phyloP scores from a whole-genome alignment of 768 basidiomycete genomes.

The Tylopilus sp. region DNA sequence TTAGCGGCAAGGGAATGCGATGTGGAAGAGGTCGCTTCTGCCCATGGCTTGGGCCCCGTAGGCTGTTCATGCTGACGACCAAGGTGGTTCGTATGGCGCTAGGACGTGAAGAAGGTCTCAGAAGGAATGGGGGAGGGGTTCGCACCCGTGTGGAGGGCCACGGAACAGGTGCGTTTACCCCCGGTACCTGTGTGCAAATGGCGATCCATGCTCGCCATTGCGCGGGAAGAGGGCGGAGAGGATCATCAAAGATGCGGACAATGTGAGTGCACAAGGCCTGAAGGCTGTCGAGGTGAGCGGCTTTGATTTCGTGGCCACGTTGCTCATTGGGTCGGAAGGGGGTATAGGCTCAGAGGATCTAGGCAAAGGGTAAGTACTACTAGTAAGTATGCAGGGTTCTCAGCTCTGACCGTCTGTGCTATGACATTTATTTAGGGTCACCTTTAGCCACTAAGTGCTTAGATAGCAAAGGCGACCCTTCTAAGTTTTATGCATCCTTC shows the following conservation, averaged over 20 bases:
- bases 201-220: not conserved
- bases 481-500: not conserved
- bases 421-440: not conserved
- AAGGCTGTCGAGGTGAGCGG: not conserved
- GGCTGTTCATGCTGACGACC: not conserved
- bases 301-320: too few species aligned
- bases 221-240: conserved; percentile 2
- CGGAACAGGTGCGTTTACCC: conserved; percentile 8
- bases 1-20: not conserved
- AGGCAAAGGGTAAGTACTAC: too few species aligned
- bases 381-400: not conserved
- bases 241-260: conserved; percentile 4
- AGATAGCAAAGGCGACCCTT: not conserved
- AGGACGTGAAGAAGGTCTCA: conserved; percentile 9
- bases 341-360: too few species aligned
- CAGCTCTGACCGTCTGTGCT: not conserved
- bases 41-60: too few species aligned
- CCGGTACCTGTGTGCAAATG: not conserved
- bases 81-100: not conserved
- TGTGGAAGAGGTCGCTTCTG: conserved; percentile 10
- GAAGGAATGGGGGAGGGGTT: conserved; percentile 2
- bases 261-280: not conserved
- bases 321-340: too few species aligned
- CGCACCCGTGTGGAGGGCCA: conserved; percentile 4
- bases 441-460: not conserved